Percentiles rank a stretch among this genome's conserved stretches.
Evolutionary conservation across 106 monocot species (phyloP).

Genomic region (Dendrobium officinale): DNA sequence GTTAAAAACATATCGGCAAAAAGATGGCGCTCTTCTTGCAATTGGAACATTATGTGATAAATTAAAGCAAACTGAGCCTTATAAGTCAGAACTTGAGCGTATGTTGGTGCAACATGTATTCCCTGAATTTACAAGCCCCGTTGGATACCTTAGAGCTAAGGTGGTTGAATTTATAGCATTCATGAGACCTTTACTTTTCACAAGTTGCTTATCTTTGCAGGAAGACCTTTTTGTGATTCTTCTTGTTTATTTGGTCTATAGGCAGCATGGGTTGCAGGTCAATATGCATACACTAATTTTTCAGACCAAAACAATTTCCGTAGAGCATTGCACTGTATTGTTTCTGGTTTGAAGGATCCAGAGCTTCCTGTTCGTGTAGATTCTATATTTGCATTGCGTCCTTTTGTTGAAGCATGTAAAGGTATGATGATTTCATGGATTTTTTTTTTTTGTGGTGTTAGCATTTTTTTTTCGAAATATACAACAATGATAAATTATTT

Average conservation of each 20-base stretch:
- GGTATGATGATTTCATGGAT: constrained; percentile 21
- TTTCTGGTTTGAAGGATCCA: constrained; percentile 82
- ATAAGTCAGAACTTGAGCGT: constrained; percentile 83
- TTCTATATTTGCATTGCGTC: constrained; percentile 95
- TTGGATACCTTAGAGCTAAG: constrained; percentile 97
- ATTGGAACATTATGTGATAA: constrained; percentile 96
- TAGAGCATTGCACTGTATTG: constrained; percentile 65
- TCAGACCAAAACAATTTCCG: constrained; percentile 79
- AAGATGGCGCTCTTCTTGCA: constrained; percentile 99
- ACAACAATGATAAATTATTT: constrained; percentile 4
- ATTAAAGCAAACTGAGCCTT: constrained; percentile 89
- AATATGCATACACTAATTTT: constrained; percentile 90
- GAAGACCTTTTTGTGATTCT: not conserved
- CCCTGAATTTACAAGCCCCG: constrained; percentile 78
- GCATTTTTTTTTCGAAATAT: not conserved
- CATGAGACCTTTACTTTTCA: not conserved
- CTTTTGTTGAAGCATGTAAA: constrained; percentile 98
- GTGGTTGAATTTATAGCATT: constrained; percentile 21
- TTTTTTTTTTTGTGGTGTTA: constrained; percentile 1
- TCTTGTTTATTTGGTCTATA: constrained; percentile 8
- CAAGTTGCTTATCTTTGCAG: not conserved
- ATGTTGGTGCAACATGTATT: constrained; percentile 97
- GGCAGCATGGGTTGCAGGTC: constrained; percentile 99
- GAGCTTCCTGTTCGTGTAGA: constrained; percentile 99
- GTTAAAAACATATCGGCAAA: constrained; percentile 81